Evolutionary conservation across 2,329 filamentous ascomycete genomes (phyloP).

Genomic region (Aspergillus texensis): DNA sequence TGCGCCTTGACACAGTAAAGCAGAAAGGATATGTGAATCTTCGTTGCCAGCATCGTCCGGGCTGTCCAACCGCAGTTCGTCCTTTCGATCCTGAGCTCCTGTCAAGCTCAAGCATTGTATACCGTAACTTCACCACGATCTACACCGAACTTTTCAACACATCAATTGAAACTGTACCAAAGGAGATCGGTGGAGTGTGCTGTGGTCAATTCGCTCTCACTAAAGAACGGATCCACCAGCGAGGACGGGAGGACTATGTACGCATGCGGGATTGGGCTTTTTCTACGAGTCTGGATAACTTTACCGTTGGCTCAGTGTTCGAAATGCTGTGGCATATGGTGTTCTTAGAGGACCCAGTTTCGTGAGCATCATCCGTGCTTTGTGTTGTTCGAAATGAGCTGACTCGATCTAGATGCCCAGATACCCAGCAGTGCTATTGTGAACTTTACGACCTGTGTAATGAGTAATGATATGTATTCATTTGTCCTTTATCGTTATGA

Average conservation of each 20-base stretch:
- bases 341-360: slow-evolving; percentile 20
- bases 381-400: not conserved
- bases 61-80: slow-evolving; percentile 38
- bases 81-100: slow-evolving; percentile 29
- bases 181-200: slow-evolving; percentile 19
- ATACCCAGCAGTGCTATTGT: slow-evolving; percentile 15
- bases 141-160: slow-evolving; percentile 19
- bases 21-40: slow-evolving; percentile 39
- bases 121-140: slow-evolving; percentile 22
- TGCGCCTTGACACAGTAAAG: slow-evolving; percentile 35
- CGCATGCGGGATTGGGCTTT: slow-evolving; percentile 24
- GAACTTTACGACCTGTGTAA: slow-evolving; percentile 33
- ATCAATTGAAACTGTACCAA: slow-evolving; percentile 7
- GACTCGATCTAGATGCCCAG: slow-evolving; percentile 10
- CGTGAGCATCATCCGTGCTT: slow-evolving; percentile 16
- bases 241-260: slow-evolving; percentile 23
- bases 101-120: slow-evolving; percentile 22
- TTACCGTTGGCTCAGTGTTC: slow-evolving; percentile 25
- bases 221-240: slow-evolving; percentile 21
- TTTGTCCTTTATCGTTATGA: not conserved
- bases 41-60: slow-evolving; percentile 34
- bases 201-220: slow-evolving; percentile 30
- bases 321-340: slow-evolving; percentile 30
- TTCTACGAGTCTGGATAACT: slow-evolving; percentile 15
- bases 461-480: not conserved